Conservation (phyloP, 139 green algal species). For the Coccomyxa sp. region DNA sequence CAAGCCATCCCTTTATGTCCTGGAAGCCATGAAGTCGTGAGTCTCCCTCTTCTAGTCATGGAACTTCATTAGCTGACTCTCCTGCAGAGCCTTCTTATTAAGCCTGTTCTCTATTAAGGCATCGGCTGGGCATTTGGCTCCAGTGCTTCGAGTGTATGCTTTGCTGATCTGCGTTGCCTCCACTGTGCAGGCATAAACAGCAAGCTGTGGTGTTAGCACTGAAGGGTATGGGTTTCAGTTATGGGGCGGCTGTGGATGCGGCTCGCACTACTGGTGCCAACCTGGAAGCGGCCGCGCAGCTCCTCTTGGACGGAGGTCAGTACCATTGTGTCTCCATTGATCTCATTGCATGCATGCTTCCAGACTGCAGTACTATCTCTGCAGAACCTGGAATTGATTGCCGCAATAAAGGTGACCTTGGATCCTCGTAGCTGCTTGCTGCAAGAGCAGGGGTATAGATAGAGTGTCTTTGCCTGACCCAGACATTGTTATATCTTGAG, state of each 20-base stretch:
- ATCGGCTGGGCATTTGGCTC: not conserved
- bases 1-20: not conserved
- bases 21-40: not conserved
- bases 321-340: not conserved
- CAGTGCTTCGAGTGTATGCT: not conserved
- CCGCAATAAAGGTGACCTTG: no score
- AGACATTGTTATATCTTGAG: not conserved
- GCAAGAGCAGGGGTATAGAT: no score
- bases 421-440: no score
- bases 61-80: not conserved
- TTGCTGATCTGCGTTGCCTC: not conserved
- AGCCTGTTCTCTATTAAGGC: not conserved
- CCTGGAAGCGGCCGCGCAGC: not conserved
- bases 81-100: not conserved
- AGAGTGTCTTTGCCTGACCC: no score
- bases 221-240: not conserved
- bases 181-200: not conserved
- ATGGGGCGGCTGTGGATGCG: not conserved
- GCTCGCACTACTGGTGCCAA: not conserved
- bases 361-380: no score
- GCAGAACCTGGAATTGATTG: no score
- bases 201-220: not conserved
- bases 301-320: not conserved
- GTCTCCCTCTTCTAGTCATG: not conserved
- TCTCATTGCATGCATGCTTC: not conserved